These are phyloP conservation scores for Tetrapisispora fleetii DNA, from an alignment of 805 yeast genomes.

Conservation along the genomic window DNA sequence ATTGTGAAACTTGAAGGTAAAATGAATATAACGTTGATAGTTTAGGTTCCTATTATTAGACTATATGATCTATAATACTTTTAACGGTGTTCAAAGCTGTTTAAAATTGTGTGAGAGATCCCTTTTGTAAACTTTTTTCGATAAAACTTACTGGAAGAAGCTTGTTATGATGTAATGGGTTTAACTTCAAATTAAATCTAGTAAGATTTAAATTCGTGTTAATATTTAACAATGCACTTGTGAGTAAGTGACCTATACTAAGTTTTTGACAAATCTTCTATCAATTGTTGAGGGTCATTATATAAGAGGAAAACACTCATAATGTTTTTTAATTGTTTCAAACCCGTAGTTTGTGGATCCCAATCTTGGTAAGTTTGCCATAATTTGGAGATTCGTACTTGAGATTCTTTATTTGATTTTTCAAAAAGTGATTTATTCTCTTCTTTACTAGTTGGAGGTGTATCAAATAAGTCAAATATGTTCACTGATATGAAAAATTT, in stretches of 20 bases:
- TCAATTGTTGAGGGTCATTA: constrained; percentile 13
- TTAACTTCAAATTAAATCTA: too few species aligned
- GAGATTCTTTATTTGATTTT: constrained; percentile 17
- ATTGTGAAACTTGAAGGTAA: too few species aligned
- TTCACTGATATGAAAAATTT: background rate
- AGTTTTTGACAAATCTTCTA: constrained; percentile 10
- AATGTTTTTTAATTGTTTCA: constrained; percentile 21
- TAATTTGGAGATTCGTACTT: constrained; percentile 14
- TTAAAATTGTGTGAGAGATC: too few species aligned
- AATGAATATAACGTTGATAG: too few species aligned
- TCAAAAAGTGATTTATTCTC: constrained; percentile 6
- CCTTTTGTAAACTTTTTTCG: too few species aligned
- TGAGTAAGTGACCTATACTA: background rate
- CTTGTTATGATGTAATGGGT: too few species aligned
- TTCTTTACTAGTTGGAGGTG: background rate
- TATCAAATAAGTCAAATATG: background rate
- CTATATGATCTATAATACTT: too few species aligned
- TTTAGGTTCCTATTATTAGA: too few species aligned
- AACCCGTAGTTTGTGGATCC: constrained; percentile 28
- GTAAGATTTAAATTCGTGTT: background rate
- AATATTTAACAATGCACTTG: background rate
- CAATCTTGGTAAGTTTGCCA: constrained; percentile 25
- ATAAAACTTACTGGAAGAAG: too few species aligned
- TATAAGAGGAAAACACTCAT: constrained; percentile 26
- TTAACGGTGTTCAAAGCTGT: too few species aligned